phyloP scores from a whole-genome alignment of 805 yeast genomes.

The Saccharomycopsis synnaedendra region DNA sequence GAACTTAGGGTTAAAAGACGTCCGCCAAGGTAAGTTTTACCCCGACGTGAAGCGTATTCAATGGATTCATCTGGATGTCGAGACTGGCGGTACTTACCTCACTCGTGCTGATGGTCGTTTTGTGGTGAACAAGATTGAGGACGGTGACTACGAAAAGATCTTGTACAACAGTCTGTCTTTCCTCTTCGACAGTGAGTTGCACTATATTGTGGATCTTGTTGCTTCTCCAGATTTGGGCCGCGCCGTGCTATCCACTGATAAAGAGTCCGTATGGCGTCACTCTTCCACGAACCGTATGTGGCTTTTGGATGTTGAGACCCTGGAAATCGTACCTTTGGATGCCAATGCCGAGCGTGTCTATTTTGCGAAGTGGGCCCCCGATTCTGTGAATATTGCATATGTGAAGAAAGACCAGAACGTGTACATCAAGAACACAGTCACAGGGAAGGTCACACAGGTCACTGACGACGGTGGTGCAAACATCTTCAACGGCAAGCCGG shows the following conservation, averaged over 20 bases:
- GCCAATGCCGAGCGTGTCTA: slow-evolving; percentile 19
- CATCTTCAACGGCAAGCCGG: slow-evolving; percentile 59
- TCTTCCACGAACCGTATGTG: slow-evolving; percentile 34
- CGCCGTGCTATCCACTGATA: slow-evolving; percentile 51
- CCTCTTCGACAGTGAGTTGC: slow-evolving; percentile 27
- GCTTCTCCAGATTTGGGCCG: slow-evolving; percentile 58
- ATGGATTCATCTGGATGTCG: slow-evolving; percentile 47
- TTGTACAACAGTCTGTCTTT: slow-evolving; percentile 36
- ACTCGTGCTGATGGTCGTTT: slow-evolving; percentile 37
- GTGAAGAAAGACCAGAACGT: slow-evolving; percentile 57
- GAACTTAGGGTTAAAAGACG: slow-evolving; percentile 28
- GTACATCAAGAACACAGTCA: slow-evolving; percentile 26
- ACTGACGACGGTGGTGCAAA: slow-evolving; percentile 41
- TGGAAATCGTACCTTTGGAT: slow-evolving; percentile 18
- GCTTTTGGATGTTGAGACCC: slow-evolving; percentile 26
- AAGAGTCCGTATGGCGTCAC: slow-evolving; percentile 48
- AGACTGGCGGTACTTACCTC: slow-evolving; percentile 56
- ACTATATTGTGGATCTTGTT: slow-evolving; percentile 40
- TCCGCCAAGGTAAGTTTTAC: slow-evolving; percentile 44
- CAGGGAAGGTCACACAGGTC: slow-evolving; percentile 23
- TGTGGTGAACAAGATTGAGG: slow-evolving; percentile 30
- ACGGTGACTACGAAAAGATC: slow-evolving; percentile 30
- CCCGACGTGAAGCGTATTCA: slow-evolving; percentile 48
- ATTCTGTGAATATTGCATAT: slow-evolving; percentile 52
- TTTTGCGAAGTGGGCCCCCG: slow-evolving; percentile 64